Percentiles rank a stretch among this genome's conserved stretches.
Evolutionary conservation across 208 protist genomes (phyloP).

Genomic region (Leishmania arabica): DNA sequence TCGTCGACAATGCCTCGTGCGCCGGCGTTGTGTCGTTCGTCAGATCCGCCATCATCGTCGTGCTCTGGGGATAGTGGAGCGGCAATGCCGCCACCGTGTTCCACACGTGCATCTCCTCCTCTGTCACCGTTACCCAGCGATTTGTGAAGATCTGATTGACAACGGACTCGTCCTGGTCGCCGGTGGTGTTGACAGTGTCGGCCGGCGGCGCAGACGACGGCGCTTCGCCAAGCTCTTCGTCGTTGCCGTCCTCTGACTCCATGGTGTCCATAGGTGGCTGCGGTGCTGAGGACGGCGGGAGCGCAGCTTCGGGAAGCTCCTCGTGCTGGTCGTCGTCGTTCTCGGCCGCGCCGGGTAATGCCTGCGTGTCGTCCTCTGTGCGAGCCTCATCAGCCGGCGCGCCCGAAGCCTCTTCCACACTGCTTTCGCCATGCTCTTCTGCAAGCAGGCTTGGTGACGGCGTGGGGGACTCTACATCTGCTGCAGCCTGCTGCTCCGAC

Average conservation of each 20-base stretch:
- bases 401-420: background rate
- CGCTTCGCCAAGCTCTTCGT: conserved; percentile 3
- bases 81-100: conserved; percentile 57
- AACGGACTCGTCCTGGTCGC: conserved; percentile 26
- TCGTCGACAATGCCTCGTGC: conserved; percentile 19
- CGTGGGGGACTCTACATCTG: conserved; percentile 11
- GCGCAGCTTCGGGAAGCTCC: background rate
- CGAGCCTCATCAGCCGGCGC: conserved; percentile 6
- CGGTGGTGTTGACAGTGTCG: conserved; percentile 21
- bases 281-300: background rate
- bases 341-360: conserved; percentile 1
- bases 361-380: background rate
- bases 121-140: conserved; percentile 59
- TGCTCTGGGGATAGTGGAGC: conserved; percentile 53
- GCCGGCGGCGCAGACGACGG: background rate
- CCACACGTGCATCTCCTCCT: conserved; percentile 66
- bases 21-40: conserved; percentile 29
- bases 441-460: background rate
- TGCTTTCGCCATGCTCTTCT: background rate
- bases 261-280: background rate
- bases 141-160: conserved; percentile 59
- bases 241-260: conserved; percentile 11
- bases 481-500: conserved; percentile 5
- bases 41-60: conserved; percentile 37
- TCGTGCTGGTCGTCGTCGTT: conserved; percentile 1